phyloP scores from a whole-genome alignment of 495 filamentous ascomycete species.

The Neurospora africana region DNA sequence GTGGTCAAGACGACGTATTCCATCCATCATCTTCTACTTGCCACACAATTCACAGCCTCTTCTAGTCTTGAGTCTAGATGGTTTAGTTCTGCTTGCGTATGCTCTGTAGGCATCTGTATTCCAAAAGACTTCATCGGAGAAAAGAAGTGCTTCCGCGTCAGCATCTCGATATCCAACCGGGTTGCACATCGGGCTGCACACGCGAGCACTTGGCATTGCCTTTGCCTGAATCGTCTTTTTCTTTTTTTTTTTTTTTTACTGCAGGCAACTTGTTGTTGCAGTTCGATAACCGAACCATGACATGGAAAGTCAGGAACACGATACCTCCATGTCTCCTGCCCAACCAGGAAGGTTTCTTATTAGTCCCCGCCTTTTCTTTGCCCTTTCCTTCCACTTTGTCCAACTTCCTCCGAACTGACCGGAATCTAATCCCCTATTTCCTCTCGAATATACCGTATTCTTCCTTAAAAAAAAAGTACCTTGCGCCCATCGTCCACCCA shows the following conservation, averaged over 20 bases:
- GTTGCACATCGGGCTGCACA: not conserved
- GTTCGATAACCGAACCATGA: no score
- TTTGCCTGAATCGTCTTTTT: not conserved
- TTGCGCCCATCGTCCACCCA: not conserved
- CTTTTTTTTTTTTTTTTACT: not conserved
- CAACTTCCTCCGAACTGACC: not conserved
- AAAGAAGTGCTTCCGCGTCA: not conserved
- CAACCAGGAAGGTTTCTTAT: not conserved
- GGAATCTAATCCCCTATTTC: not conserved
- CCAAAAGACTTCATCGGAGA: not conserved
- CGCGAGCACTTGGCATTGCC: not conserved
- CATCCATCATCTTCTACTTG: not conserved
- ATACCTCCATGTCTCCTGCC: not conserved
- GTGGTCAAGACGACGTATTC: not conserved
- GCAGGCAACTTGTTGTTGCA: not conserved
- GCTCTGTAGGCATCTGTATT: not conserved
- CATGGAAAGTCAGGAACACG: not conserved
- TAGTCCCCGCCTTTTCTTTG: not conserved
- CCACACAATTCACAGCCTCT: not conserved
- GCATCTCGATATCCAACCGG: not conserved
- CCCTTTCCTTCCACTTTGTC: not conserved
- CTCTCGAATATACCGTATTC: not conserved
- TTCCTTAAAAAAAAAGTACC: not conserved
- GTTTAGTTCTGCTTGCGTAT: not conserved
- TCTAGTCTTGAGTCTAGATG: not conserved